Conservation (phyloP, 495 filamentous ascomycete species). For the Penicillium silybi region DNA sequence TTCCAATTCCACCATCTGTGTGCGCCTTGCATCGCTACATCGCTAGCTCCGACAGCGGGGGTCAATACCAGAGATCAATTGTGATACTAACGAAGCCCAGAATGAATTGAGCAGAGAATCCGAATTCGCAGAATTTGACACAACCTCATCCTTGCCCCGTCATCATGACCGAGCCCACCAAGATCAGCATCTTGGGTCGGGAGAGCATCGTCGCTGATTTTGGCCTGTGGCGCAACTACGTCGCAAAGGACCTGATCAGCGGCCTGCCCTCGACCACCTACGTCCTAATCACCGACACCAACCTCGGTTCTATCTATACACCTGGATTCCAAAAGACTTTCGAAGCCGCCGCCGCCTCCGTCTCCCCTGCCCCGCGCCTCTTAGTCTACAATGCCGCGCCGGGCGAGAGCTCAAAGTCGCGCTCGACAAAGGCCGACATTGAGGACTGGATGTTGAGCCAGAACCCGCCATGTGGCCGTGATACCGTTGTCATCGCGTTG, state of each 20-base stretch:
- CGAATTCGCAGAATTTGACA: constrained; percentile 1
- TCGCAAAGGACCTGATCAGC: constrained; percentile 75
- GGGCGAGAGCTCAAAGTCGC: constrained; percentile 88
- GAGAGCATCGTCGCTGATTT: constrained; percentile 91
- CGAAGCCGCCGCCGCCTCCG: constrained; percentile 45
- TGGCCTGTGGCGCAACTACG: constrained; percentile 78
- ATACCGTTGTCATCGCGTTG: constrained; percentile 90
- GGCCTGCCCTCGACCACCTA: constrained; percentile 83
- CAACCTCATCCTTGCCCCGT: constrained; percentile 1
- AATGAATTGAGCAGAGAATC: constrained; percentile 34
- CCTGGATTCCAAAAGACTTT: constrained; percentile 72
- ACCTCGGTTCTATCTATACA: constrained; percentile 77
- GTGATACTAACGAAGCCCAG: constrained; percentile 20
- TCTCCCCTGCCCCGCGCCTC: constrained; percentile 60
- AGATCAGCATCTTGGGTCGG: constrained; percentile 55
- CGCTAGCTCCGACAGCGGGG: constrained; percentile 20
- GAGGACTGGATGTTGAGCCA: constrained; percentile 97
- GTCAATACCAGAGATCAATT: constrained; percentile 10
- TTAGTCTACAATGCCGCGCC: constrained; percentile 84
- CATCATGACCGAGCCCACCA: constrained; percentile 43
- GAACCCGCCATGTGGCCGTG: constrained; percentile 71
- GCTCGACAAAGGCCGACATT: constrained; percentile 88
- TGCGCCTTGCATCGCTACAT: constrained; percentile 13
- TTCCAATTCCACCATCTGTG: constrained; percentile 1
- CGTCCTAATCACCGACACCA: constrained; percentile 93